Conservation (phyloP, 345 rosid genomes). For the Aurinia saxatilis region DNA sequence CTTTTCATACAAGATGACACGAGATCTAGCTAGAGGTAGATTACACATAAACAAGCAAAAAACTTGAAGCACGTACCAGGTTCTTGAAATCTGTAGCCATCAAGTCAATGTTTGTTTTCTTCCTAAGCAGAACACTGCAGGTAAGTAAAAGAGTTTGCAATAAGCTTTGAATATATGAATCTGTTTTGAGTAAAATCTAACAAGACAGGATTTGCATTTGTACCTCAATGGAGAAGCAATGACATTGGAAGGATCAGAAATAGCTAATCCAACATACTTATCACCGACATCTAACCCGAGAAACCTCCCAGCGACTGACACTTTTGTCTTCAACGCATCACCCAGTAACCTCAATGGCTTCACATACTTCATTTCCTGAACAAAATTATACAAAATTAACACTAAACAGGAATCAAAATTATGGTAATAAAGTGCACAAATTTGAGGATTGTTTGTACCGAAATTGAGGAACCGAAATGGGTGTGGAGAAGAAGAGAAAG, state of each 20-base stretch:
- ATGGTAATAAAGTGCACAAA: no score
- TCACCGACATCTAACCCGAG: slow-evolving; percentile 90
- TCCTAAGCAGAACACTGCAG: slow-evolving; percentile 70
- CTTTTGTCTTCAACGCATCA: slow-evolving; percentile 37
- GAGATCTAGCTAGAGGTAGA: no score
- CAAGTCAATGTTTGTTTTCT: slow-evolving; percentile 48
- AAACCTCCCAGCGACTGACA: slow-evolving; percentile 32
- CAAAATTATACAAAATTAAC: no score
- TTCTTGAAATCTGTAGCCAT: slow-evolving; percentile 64
- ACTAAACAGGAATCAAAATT: no score
- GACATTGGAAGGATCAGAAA: slow-evolving; percentile 47
- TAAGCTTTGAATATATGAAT: no score
- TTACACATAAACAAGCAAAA: no score
- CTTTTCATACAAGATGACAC: no score
- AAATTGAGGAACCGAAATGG: no score
- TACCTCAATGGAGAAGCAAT: slow-evolving; percentile 70
- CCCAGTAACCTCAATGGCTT: slow-evolving; percentile 49
- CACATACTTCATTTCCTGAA: slow-evolving; percentile 58
- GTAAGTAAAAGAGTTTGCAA: neutral
- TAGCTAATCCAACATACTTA: slow-evolving; percentile 76
- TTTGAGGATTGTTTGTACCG: no score
- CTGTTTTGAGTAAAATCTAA: no score
- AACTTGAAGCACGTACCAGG: slow-evolving; percentile 63
- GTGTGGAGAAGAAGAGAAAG: no score
- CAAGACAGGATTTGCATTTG: no score